Evolutionary conservation across 306 rosid genomes (phyloP).

Genomic region (Argentina anserina): DNA sequence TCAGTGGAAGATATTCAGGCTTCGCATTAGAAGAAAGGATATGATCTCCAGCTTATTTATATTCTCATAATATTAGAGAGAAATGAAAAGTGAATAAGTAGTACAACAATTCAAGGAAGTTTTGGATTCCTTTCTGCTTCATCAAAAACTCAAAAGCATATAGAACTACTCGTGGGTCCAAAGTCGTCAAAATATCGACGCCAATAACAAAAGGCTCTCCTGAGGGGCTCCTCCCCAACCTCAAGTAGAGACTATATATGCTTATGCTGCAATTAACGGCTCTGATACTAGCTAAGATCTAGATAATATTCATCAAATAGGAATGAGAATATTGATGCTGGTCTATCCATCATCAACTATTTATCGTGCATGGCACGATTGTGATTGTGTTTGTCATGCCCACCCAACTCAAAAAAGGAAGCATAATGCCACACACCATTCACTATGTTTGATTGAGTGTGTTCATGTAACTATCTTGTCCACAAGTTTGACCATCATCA

Average conservation of each 20-base stretch:
- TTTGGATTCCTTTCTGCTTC: background rate
- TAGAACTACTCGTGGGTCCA: background rate
- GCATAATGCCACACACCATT: conserved; percentile 3
- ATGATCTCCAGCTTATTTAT: conserved; percentile 1
- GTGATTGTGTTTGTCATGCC: conserved; percentile 7
- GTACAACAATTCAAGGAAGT: background rate
- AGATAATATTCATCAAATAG: background rate
- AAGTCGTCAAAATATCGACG: background rate
- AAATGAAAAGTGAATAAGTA: background rate
- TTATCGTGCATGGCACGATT: conserved; percentile 22
- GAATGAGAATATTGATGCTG: background rate
- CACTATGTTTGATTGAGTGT: background rate
- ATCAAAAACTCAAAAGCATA: background rate
- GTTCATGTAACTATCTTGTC: background rate
- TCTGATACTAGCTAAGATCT: background rate
- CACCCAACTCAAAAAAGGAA: conserved; percentile 9
- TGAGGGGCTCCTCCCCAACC: background rate
- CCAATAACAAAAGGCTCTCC: background rate
- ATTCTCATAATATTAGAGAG: background rate
- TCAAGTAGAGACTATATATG: background rate
- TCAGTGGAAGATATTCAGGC: conserved; percentile 9
- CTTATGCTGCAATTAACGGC: background rate
- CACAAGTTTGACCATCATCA: background rate
- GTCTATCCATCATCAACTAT: conserved; percentile 4
- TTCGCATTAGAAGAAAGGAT: conserved; percentile 23